A percentile compares a stretch with the other conserved stretches of the same genome.
These are phyloP conservation scores for Nitzschia inconspicua DNA, from an alignment of 108 stramenopile genomes.

Conservation along the genomic window DNA sequence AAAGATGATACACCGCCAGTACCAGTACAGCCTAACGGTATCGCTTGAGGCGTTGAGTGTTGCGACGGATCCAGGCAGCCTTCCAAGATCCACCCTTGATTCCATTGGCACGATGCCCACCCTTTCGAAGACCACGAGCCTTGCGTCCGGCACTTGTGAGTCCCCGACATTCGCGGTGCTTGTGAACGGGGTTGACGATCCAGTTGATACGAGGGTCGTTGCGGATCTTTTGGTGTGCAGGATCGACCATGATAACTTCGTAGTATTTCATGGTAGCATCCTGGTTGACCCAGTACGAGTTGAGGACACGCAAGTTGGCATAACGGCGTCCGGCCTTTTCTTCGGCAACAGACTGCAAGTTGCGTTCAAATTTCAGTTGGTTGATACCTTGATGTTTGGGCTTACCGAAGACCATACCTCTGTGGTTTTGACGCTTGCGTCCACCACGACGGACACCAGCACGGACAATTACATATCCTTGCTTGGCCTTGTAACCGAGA, in stretches of 20 bases:
- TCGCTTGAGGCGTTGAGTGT: constrained; percentile 95
- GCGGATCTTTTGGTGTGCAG: constrained; percentile 93
- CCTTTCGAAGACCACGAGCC: constrained; percentile 96
- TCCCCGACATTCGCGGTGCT: constrained; percentile 99
- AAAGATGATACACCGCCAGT: too few relatives aligned
- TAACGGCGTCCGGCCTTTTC: constrained; percentile 98
- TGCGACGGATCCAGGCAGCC: constrained; percentile 96
- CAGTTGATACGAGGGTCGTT: constrained; percentile 99
- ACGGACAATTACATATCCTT: constrained; percentile 97
- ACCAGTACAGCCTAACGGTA: constrained; percentile 98
- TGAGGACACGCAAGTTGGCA: constrained; percentile 96
- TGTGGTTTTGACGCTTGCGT: constrained; percentile 98
- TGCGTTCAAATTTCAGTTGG: constrained; percentile 98
- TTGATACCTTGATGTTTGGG: constrained; percentile 99
- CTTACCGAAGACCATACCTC: constrained; percentile 99
- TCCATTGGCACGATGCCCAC: constrained; percentile 98
- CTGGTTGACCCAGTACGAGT: constrained; percentile 99
- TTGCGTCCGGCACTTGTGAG: constrained; percentile 98
- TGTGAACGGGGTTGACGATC: constrained; percentile 99
- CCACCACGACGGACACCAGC: constrained; percentile 99
- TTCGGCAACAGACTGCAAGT: constrained; percentile 96
- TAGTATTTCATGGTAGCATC: constrained; percentile 99
- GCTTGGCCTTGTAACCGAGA: constrained; percentile 99
- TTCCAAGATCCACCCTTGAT: constrained; percentile 93
- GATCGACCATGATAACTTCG: constrained; percentile 99